A percentile compares a stretch with the other conserved stretches of the same genome.
These are phyloP conservation scores for Coemansia sp. DNA, from an alignment of 192 early-diverging fungal genomes.

Conservation along the genomic window DNA sequence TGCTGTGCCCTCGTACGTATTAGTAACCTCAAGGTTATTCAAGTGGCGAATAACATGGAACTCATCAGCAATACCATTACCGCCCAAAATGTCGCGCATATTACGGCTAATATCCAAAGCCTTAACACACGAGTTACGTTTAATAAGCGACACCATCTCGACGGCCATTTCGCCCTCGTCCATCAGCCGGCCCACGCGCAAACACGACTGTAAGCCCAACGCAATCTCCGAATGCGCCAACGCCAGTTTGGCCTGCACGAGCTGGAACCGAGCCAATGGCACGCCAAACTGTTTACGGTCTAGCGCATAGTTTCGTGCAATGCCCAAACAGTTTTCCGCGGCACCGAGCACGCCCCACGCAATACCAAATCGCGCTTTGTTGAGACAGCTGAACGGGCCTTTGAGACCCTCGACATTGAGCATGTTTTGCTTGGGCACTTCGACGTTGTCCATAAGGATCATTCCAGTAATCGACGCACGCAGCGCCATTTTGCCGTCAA, in stretches of 20 bases:
- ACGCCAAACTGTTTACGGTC: constrained; percentile 91
- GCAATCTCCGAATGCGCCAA: constrained; percentile 92
- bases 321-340: constrained; percentile 85
- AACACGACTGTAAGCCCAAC: constrained; percentile 80
- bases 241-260: constrained; percentile 97
- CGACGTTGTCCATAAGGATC: constrained; percentile 99
- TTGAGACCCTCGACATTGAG: constrained; percentile 85
- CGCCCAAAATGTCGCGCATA: constrained; percentile 90
- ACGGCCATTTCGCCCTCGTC: constrained; percentile 81
- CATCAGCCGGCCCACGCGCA: constrained; percentile 92
- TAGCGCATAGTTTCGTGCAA: constrained; percentile 89
- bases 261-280: constrained; percentile 89
- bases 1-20: constrained; percentile 97
- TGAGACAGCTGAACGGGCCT: constrained; percentile 96
- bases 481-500: constrained; percentile 95
- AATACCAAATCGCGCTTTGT: constrained; percentile 97
- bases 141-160: constrained; percentile 96
- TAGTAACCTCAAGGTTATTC: constrained; percentile 88
- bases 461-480: constrained; percentile 94
- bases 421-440: constrained; percentile 87
- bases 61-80: constrained; percentile 94
- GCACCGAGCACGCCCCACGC: constrained; percentile 96
- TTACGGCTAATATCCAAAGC: constrained; percentile 88
- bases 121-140: constrained; percentile 96
- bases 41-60: constrained; percentile 96